Percentiles rank a stretch among this genome's conserved stretches.
Conservation (phyloP, 371 early-diverging fungal species). For the Blakeslea trispora region DNA sequence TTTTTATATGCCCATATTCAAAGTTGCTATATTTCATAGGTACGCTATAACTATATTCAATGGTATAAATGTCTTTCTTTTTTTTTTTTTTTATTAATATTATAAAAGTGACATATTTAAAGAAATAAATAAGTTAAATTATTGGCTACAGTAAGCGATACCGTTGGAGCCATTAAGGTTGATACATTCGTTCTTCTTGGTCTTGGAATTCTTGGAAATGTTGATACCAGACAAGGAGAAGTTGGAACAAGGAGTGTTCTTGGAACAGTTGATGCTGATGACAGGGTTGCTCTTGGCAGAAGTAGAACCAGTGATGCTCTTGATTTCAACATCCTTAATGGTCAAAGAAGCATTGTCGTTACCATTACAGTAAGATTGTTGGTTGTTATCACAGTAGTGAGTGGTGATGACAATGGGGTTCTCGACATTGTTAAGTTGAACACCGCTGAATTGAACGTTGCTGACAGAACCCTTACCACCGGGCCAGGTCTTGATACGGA, state of each 20-base stretch:
- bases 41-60: too few relatives aligned
- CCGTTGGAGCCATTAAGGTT: constrained; percentile 22
- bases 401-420: constrained; percentile 33
- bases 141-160: constrained; percentile 24
- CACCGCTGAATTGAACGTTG: constrained; percentile 19
- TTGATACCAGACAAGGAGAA: constrained; percentile 23
- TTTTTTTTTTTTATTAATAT: too few relatives aligned
- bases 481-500: constrained; percentile 44
- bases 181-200: constrained; percentile 26
- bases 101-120: too few relatives aligned
- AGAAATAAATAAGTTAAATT: not conserved
- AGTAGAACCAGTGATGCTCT: constrained; percentile 19
- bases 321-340: constrained; percentile 29
- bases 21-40: too few relatives aligned
- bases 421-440: constrained; percentile 23
- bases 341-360: constrained; percentile 24
- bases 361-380: constrained; percentile 17
- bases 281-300: constrained; percentile 19
- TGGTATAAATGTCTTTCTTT: too few relatives aligned
- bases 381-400: constrained; percentile 31
- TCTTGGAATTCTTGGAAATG: constrained; percentile 14
- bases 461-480: constrained; percentile 30
- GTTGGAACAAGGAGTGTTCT: constrained; percentile 27
- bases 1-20: too few relatives aligned
- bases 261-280: constrained; percentile 29